Evolutionary conservation across 176 grass and related monocot species (phyloP).

Genomic region (Cymbopogon citratus): DNA sequence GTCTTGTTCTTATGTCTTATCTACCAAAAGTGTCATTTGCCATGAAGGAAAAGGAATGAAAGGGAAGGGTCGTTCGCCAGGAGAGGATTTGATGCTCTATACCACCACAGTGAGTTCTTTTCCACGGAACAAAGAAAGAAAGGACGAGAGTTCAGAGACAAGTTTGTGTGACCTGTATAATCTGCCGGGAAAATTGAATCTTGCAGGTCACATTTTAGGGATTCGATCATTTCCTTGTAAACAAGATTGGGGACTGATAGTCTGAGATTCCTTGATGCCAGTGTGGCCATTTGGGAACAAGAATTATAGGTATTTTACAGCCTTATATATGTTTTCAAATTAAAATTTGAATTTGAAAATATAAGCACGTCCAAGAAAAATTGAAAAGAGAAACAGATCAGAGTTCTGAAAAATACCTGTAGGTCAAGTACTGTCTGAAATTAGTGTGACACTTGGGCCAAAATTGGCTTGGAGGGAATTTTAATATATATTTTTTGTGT

Average conservation of each 20-base stretch:
- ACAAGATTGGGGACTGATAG: not conserved
- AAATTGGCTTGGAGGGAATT: too few relatives aligned
- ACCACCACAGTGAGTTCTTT: not conserved
- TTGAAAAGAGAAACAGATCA: too few relatives aligned
- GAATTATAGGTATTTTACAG: not conserved
- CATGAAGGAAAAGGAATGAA: constrained; percentile 21
- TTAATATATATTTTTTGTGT: too few relatives aligned
- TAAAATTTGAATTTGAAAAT: too few relatives aligned
- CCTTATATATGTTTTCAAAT: too few relatives aligned
- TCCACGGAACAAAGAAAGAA: constrained; percentile 13
- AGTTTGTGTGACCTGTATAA: constrained; percentile 12
- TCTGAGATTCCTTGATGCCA: not conserved
- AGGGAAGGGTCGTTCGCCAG: constrained; percentile 10
- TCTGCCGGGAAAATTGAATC: constrained; percentile 28
- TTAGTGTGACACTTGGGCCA: too few relatives aligned
- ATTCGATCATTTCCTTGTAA: not conserved
- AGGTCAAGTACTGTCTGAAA: too few relatives aligned
- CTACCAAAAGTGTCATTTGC: constrained; percentile 27
- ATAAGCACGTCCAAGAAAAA: too few relatives aligned
- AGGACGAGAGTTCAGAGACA: constrained; percentile 40
- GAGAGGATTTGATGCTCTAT: constrained; percentile 36
- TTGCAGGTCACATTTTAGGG: not conserved
- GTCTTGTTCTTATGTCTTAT: constrained; percentile 11
- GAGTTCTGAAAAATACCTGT: too few relatives aligned
- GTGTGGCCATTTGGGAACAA: not conserved